phyloP scores from a whole-genome alignment of 2,329 filamentous ascomycete genomes.

The Plenodomus biglobosus region DNA sequence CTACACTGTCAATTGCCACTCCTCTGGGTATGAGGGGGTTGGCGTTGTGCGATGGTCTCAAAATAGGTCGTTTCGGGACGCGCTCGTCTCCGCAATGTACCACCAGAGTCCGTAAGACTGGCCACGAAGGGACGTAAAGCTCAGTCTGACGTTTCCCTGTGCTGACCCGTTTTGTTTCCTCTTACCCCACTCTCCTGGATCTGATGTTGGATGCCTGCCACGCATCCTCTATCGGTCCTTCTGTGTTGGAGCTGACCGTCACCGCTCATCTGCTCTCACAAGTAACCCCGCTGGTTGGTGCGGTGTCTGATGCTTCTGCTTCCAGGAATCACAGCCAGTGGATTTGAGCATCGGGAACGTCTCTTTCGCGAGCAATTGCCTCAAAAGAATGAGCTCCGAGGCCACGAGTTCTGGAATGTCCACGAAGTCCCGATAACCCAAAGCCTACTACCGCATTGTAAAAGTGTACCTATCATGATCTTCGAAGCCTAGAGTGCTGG shows the following conservation, averaged over 20 bases:
- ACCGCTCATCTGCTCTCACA: slow-evolving; percentile 17
- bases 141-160: slow-evolving; percentile 5
- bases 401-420: background rate
- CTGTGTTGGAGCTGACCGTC: slow-evolving; percentile 20
- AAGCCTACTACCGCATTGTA: background rate
- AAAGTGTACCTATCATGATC: slow-evolving; percentile 1
- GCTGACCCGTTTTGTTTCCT: slow-evolving; percentile 13
- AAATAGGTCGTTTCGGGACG: slow-evolving; percentile 13
- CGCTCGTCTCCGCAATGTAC: slow-evolving; percentile 9
- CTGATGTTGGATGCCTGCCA: slow-evolving; percentile 14
- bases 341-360: background rate
- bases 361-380: background rate
- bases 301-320: background rate
- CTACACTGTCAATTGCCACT: background rate
- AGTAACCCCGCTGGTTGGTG: background rate
- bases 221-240: slow-evolving; percentile 26
- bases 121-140: slow-evolving; percentile 1
- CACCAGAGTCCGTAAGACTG: slow-evolving; percentile 3
- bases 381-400: background rate
- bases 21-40: background rate
- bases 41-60: slow-evolving; percentile 1
- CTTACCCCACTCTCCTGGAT: slow-evolving; percentile 16
- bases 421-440: slow-evolving; percentile 2
- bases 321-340: background rate
- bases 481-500: background rate